These are phyloP conservation scores for Ogataea siamensis DNA, from an alignment of 805 yeast genomes.

Conservation along the genomic window DNA sequence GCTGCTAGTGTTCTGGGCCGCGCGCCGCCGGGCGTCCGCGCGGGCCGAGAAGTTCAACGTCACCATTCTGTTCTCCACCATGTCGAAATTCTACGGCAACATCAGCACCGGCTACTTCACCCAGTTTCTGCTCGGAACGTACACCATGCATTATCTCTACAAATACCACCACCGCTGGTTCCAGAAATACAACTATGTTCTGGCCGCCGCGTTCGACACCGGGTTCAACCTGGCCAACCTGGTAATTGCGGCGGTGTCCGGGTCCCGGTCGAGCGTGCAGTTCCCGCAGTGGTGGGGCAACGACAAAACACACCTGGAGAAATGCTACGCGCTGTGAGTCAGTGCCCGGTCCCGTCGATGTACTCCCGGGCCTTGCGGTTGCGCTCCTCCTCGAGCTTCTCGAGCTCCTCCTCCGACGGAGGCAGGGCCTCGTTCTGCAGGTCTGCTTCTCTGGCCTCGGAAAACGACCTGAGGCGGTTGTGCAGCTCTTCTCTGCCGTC, in stretches of 20 bases:
- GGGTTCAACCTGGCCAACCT: slow-evolving; percentile 46
- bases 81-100: slow-evolving; percentile 49
- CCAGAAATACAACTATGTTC: slow-evolving; percentile 44
- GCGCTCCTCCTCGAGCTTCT: slow-evolving; percentile 44
- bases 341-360: slow-evolving; percentile 27
- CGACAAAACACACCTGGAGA: slow-evolving; percentile 40
- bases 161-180: slow-evolving; percentile 40
- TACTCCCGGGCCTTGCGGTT: slow-evolving; percentile 39
- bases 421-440: slow-evolving; percentile 84
- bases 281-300: slow-evolving; percentile 52
- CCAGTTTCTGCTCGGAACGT: slow-evolving; percentile 46
- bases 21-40: slow-evolving; percentile 24
- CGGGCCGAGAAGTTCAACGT: slow-evolving; percentile 38
- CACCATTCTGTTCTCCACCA: slow-evolving; percentile 47
- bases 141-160: slow-evolving; percentile 45
- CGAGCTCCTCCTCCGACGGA: slow-evolving; percentile 63
- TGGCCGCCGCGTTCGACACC: slow-evolving; percentile 52
- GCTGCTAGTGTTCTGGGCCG: slow-evolving; percentile 27
- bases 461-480: slow-evolving; percentile 66
- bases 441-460: slow-evolving; percentile 81
- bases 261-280: slow-evolving; percentile 15
- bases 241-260: slow-evolving; percentile 36
- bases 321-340: slow-evolving; percentile 42
- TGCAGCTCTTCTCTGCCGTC: slow-evolving; percentile 81
- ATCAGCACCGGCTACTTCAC: slow-evolving; percentile 49